phyloP scores from a whole-genome alignment of 129 eudicot species.

The Arctium minus region DNA sequence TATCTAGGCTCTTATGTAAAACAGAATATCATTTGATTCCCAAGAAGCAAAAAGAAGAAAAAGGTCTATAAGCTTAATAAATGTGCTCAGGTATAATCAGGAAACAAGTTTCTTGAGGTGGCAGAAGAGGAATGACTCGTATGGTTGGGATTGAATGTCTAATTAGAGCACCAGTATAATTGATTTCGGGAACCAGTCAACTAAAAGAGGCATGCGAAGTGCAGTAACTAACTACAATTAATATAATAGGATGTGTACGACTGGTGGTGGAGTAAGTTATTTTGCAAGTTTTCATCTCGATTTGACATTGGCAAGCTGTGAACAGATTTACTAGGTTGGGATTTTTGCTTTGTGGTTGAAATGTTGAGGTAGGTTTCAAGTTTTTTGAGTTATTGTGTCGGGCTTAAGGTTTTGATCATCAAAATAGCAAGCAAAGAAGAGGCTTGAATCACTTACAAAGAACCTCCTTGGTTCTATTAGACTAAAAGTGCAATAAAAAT shows the following conservation, averaged over 20 bases:
- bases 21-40: background rate
- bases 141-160: background rate
- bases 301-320: background rate
- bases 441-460: background rate
- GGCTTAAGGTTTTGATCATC: background rate
- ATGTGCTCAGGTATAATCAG: background rate
- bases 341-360: too few species aligned
- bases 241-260: too few species aligned
- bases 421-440: background rate
- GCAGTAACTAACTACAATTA: background rate
- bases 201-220: background rate
- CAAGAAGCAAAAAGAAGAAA: conserved; percentile 1
- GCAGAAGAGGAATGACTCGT: background rate
- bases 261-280: background rate
- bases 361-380: background rate
- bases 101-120: background rate
- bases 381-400: background rate
- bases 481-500: too few species aligned
- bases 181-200: background rate
- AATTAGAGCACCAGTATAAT: background rate
- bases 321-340: background rate
- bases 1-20: background rate
- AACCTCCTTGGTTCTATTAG: too few species aligned
- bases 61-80: background rate
- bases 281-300: background rate